Evolutionary conservation across 306 rosid species (phyloP).

Genomic region (Cucurbita argyrosperma): DNA sequence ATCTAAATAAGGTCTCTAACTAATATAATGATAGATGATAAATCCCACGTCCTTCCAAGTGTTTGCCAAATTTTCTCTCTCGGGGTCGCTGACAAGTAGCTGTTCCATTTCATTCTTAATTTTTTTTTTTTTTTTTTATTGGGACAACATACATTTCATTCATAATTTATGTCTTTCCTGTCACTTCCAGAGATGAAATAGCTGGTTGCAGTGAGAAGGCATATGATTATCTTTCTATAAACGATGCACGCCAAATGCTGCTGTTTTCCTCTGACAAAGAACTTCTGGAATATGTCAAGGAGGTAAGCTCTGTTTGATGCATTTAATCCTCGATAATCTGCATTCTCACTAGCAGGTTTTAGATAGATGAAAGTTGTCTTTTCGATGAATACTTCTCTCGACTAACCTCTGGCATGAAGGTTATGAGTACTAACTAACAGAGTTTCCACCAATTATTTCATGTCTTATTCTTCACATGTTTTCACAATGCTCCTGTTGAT

Average conservation of each 20-base stretch:
- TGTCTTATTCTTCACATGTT: background rate
- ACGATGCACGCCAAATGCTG: too few species aligned
- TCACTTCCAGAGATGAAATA: too few species aligned
- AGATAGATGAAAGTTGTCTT: background rate
- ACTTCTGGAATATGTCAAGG: background rate
- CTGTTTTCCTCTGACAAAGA: too few species aligned
- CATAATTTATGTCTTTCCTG: too few species aligned
- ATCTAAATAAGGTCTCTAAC: background rate
- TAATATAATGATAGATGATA: background rate
- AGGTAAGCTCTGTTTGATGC: slow-evolving; percentile 32
- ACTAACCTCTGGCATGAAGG: background rate
- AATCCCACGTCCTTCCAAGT: background rate
- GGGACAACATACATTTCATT: too few species aligned
- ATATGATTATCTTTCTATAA: too few species aligned
- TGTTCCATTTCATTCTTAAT: too few species aligned
- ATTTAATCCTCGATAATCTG: background rate
- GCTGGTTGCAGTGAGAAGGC: too few species aligned
- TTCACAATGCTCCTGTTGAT: background rate
- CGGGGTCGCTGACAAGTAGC: too few species aligned
- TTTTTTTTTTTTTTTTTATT: too few species aligned
- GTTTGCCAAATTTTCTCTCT: too few species aligned
- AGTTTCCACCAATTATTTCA: background rate
- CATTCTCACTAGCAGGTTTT: background rate
- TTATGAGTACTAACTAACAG: background rate
- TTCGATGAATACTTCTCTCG: background rate